Percentiles rank a stretch among this genome's conserved stretches.
phyloP scores from a whole-genome alignment of 306 rosid genomes.

The Dalbergia cultrata region DNA sequence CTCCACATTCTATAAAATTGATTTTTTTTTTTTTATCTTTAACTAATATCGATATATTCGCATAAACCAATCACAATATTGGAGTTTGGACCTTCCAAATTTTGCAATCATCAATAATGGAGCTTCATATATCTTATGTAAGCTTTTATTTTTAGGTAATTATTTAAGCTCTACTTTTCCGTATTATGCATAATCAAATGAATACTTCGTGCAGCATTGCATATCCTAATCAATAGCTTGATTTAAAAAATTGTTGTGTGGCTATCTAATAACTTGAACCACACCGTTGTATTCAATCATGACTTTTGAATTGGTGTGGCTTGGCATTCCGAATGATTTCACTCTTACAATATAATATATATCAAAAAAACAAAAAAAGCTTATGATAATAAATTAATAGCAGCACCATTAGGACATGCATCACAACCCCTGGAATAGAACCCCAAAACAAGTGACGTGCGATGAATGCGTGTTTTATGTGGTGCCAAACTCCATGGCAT shows the following conservation, averaged over 20 bases:
- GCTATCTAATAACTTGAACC: slow-evolving; percentile 9
- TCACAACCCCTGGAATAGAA: slow-evolving; percentile 4
- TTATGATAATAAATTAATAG: not conserved
- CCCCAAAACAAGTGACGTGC: slow-evolving; percentile 42
- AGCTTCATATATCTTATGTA: not conserved
- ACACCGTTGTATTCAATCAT: slow-evolving; percentile 4
- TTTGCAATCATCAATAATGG: slow-evolving; percentile 14
- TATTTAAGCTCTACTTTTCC: not conserved
- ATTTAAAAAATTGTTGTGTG: slow-evolving; percentile 12
- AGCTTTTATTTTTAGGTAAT: too few relatives aligned
- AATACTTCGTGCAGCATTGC: not conserved
- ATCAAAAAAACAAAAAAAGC: too few relatives aligned
- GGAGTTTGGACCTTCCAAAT: not conserved
- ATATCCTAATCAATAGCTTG: not conserved
- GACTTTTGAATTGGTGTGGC: slow-evolving; percentile 5
- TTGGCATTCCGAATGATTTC: slow-evolving; percentile 29
- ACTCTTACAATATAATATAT: too few relatives aligned
- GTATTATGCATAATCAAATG: not conserved
- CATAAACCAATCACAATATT: not conserved
- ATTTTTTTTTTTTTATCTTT: not conserved
- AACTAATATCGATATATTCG: not conserved
- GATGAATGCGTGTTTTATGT: slow-evolving; percentile 42
- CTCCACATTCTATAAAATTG: not conserved
- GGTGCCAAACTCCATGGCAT: slow-evolving; percentile 38
- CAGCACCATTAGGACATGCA: not conserved